These are phyloP conservation scores for Ophiostoma fasciatum DNA, from an alignment of 2,329 filamentous ascomycete species.

Conservation along the genomic window DNA sequence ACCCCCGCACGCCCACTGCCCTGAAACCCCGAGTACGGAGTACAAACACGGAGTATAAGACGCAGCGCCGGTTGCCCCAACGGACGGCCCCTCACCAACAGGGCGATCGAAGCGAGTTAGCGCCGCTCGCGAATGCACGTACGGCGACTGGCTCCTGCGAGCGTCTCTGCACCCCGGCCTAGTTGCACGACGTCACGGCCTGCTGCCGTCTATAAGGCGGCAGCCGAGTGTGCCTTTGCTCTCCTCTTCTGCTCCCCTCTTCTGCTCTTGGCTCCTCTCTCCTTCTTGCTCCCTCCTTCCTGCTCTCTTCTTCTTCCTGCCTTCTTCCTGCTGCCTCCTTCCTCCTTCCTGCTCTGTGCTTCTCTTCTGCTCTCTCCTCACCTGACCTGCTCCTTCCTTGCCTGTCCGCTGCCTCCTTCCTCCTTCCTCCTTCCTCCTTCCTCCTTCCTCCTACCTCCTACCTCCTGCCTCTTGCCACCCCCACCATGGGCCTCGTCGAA, in stretches of 20 bases:
- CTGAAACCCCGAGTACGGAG: no score
- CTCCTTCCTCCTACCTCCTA: neutral
- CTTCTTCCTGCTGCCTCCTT: neutral
- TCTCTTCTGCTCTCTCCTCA: neutral
- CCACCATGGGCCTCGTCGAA: conserved; percentile 35
- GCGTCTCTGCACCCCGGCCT: no score
- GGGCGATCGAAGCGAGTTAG: no score
- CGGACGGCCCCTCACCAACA: no score
- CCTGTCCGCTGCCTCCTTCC: neutral
- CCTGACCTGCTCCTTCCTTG: neutral
- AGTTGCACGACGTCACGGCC: no score
- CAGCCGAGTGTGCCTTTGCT: no score
- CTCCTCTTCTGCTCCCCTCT: neutral
- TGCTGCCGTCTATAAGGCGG: no score
- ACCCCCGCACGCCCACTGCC: no score
- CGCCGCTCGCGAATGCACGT: no score
- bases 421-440: neutral
- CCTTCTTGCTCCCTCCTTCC: neutral
- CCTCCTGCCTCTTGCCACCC: neutral
- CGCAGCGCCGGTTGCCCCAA: no score
- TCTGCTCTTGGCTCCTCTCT: neutral
- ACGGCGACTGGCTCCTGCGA: no score
- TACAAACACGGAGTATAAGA: no score
- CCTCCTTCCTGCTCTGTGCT: neutral
- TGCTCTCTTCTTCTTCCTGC: neutral